phyloP scores from a whole-genome alignment of 192 early-diverging fungal genomes.

The Coemansia sp. region DNA sequence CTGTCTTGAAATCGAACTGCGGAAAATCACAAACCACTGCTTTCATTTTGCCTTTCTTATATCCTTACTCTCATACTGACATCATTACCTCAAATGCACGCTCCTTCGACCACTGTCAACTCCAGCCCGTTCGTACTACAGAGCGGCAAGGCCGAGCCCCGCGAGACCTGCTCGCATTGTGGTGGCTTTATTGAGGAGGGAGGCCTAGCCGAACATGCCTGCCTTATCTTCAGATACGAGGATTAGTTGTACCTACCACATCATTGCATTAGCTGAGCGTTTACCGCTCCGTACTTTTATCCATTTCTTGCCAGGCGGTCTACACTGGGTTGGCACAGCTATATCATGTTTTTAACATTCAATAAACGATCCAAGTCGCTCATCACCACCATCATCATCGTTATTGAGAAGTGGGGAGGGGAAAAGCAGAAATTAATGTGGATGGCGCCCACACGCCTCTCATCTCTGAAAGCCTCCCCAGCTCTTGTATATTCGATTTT shows the following conservation, averaged over 20 bases:
- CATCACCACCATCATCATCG: neutral
- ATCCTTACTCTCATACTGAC: neutral
- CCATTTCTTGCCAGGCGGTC: neutral
- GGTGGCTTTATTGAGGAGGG: neutral
- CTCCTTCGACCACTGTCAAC: neutral
- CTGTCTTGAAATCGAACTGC: neutral
- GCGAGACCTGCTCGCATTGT: neutral
- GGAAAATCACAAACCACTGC: neutral
- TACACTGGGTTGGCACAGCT: neutral
- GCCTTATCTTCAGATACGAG: neutral
- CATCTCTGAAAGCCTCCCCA: neutral
- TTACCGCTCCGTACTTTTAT: neutral
- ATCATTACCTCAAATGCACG: neutral
- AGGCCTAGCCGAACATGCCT: neutral
- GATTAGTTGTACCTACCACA: neutral
- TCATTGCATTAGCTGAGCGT: neutral
- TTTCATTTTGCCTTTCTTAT: neutral
- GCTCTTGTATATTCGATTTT: neutral
- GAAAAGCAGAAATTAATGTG: neutral
- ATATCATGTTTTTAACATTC: neutral
- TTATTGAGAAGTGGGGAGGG: neutral
- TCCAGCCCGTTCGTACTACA: neutral
- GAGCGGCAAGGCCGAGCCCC: neutral
- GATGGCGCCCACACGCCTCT: neutral
- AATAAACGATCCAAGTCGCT: neutral